phyloP scores from a whole-genome alignment of 2,329 filamentous ascomycete genomes.

The Coniochaeta ligniaria region DNA sequence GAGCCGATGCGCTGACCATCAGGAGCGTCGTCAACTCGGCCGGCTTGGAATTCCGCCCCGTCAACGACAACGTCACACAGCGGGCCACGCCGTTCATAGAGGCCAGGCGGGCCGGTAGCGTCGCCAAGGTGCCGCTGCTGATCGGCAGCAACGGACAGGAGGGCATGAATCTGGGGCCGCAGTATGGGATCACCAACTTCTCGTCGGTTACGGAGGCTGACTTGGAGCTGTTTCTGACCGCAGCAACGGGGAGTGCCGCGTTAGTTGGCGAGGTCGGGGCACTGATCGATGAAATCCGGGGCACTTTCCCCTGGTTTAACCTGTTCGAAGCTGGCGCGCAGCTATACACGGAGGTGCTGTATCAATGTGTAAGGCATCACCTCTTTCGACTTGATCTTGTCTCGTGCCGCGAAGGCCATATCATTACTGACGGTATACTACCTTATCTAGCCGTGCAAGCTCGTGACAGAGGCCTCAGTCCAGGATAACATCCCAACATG shows the following conservation, averaged over 20 bases:
- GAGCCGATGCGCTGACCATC: not conserved
- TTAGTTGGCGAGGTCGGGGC: not conserved
- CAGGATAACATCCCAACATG: not conserved
- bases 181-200: conserved; percentile 1
- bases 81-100: not conserved
- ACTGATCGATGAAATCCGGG: not conserved
- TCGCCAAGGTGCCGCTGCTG: not conserved
- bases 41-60: not conserved
- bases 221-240: not conserved
- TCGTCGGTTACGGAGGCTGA: not conserved
- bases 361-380: not conserved
- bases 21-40: not conserved
- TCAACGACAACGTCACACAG: conserved; percentile 1
- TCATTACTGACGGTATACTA: not conserved
- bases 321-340: not conserved
- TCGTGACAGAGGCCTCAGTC: not conserved
- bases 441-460: not conserved
- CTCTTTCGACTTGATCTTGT: not conserved
- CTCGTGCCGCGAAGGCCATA: not conserved
- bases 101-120: not conserved
- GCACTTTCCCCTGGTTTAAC: not conserved
- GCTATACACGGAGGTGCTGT: not conserved
- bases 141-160: not conserved
- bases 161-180: not conserved
- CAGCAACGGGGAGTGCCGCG: not conserved